Evolutionary conservation across 495 filamentous ascomycete species (phyloP).

Genomic region (Umbilicaria muhlenbergii): DNA sequence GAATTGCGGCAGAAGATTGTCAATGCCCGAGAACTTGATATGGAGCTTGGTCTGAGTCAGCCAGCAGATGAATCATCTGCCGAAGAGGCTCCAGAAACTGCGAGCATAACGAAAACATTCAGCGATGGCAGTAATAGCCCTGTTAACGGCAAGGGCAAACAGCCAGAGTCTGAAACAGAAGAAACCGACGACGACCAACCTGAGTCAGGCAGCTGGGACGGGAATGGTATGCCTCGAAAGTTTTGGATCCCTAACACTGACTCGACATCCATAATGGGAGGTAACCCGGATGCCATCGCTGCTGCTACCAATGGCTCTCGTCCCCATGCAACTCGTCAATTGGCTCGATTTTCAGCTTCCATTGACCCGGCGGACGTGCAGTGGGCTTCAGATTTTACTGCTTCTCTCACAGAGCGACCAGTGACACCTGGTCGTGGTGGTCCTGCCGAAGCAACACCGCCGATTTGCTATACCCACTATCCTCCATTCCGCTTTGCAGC

Average conservation of each 20-base stretch:
- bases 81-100: conserved; percentile 6
- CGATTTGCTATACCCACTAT: conserved; percentile 35
- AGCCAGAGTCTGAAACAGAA: conserved; percentile 12
- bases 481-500: conserved; percentile 45
- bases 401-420: conserved; percentile 21
- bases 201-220: conserved; percentile 34
- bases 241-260: conserved; percentile 43
- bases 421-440: conserved; percentile 16
- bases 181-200: conserved; percentile 16
- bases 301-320: conserved; percentile 11
- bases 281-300: conserved; percentile 26
- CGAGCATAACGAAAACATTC: conserved; percentile 1
- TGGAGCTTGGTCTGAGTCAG: conserved; percentile 29
- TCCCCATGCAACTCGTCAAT: conserved; percentile 17
- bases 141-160: conserved; percentile 25
- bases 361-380: conserved; percentile 32
- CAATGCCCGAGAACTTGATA: conserved; percentile 32
- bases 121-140: conserved; percentile 7
- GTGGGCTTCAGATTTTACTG: conserved; percentile 33
- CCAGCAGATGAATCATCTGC: conserved; percentile 5
- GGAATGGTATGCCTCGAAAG: conserved; percentile 33
- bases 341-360: conserved; percentile 24
- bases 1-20: conserved; percentile 38
- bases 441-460: conserved; percentile 14
- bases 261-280: conserved; percentile 42